Evolutionary conservation across 192 early-diverging fungal species (phyloP), one percentile per base, ranked within the genome.

Genomic region (Radiomyces spectabilis): DNA sequence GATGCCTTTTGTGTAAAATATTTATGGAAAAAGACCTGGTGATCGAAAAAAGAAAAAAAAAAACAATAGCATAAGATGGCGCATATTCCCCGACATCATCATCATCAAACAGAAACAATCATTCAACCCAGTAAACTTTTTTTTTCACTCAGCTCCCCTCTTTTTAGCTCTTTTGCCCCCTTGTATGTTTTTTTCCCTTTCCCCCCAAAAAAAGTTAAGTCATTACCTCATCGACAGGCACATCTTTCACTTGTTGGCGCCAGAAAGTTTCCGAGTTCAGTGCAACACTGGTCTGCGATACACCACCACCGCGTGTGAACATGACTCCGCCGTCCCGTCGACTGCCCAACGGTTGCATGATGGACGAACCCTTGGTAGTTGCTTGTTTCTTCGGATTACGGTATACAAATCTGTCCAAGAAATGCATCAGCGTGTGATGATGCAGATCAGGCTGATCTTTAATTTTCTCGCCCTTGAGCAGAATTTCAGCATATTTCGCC

Each of bases 391-490:
- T 95, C 37, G 95, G 87, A 75, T 93, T 93, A 69, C 92, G 91
- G 74, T 84, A 95, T 22, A 96, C 88, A 79, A 98, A 96, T 34
- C 88, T 79, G 59, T 98, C 94, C 41, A 98, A 80, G 77, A 98
- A 98, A 57, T 94, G 91, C 42, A 85, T 72, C 37, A 96, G 71
- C 10, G 92, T 92, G 69, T 94, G 92, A 61, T 86, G 87, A 61
- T 91, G 87, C 47, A 98, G 77, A 50, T 94, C 91, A 56, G 84
- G 83, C 16, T 81, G 76, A 19, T 65, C 66, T 34, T 73, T 56
- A 35, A 94, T 92, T 24, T 77, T 73, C 58, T 84, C 65, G 15
- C 85, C 77, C 15, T 79, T 72, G 35, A 93, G 69, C 19, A 97
- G 71, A 34, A 81, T 80, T 32, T 74, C 65, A 32, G 89, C 83